Evolutionary conservation across 2,329 filamentous ascomycete genomes (phyloP).

Genomic region (Arthrobotrys sinensis): DNA sequence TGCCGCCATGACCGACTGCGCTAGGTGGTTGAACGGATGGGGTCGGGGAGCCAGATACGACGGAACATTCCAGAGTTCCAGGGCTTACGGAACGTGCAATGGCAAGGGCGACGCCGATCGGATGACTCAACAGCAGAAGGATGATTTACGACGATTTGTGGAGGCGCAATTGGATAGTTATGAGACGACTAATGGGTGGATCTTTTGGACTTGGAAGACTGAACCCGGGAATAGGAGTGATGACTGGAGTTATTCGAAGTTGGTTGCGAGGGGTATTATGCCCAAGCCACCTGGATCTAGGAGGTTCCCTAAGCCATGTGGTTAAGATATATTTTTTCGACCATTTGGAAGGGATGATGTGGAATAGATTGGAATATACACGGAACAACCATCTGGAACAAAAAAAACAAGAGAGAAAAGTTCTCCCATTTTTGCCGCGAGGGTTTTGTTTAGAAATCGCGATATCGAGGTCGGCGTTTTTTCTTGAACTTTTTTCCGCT

Average conservation of each 20-base stretch:
- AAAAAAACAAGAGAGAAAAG: too few species aligned
- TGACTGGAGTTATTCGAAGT: conserved; percentile 52
- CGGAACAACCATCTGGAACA: neutral
- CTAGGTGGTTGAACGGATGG: conserved; percentile 72
- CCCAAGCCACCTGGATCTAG: conserved; percentile 22
- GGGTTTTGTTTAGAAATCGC: too few species aligned
- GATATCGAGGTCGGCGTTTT: neutral
- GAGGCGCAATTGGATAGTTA: conserved; percentile 73
- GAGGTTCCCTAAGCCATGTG: conserved; percentile 26
- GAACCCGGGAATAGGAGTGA: conserved; percentile 72
- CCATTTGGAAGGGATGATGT: neutral
- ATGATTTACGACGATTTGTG: conserved; percentile 66
- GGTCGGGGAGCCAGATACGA: conserved; percentile 74
- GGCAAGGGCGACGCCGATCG: conserved; percentile 19
- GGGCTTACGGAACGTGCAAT: conserved; percentile 61
- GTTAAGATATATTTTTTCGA: conserved; percentile 3
- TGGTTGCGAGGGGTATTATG: conserved; percentile 35
- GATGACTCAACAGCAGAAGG: conserved; percentile 41
- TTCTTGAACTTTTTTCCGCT: neutral
- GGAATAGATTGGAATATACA: neutral
- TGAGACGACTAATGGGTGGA: conserved; percentile 72
- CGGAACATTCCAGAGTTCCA: conserved; percentile 72
- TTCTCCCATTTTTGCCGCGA: too few species aligned
- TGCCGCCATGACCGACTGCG: conserved; percentile 76
- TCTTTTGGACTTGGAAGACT: conserved; percentile 76